A percentile compares a stretch with the other conserved stretches of the same genome.
phyloP scores from a whole-genome alignment of 169 alveolate species.

The Plasmodium sp. region DNA sequence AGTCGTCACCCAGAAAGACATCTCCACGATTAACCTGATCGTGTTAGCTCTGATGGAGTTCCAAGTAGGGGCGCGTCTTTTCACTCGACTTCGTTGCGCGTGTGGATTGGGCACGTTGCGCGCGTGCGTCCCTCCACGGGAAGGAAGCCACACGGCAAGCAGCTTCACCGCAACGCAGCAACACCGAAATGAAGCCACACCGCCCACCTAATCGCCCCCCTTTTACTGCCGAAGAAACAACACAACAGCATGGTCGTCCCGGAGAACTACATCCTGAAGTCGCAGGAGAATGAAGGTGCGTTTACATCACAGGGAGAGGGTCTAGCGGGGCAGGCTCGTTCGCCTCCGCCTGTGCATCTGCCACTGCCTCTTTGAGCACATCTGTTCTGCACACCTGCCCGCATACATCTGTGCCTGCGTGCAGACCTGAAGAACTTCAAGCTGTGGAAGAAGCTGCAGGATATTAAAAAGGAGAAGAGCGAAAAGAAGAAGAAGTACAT shows the following conservation, averaged over 20 bases:
- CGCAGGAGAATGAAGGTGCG: constrained; percentile 52
- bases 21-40: constrained; percentile 30
- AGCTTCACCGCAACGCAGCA: background rate
- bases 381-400: background rate
- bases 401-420: background rate
- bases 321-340: background rate
- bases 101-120: background rate
- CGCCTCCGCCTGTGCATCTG: background rate
- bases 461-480: constrained; percentile 61
- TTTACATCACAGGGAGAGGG: background rate
- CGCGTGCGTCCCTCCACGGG: background rate
- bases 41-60: constrained; percentile 63
- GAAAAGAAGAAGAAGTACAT: constrained; percentile 53
- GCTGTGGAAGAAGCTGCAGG: constrained; percentile 63
- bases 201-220: background rate
- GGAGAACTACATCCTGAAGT: constrained; percentile 33
- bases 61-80: background rate
- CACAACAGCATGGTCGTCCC: constrained; percentile 45
- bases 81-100: background rate
- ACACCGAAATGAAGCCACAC: background rate
- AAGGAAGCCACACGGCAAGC: background rate
- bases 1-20: constrained; percentile 73
- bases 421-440: constrained; percentile 51
- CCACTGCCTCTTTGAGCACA: background rate
- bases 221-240: constrained; percentile 17